Evolutionary conservation across 164 flowering plant genomes (phyloP), one percentile per base, ranked within the genome.

Genomic region (Macadamia integrifolia): DNA sequence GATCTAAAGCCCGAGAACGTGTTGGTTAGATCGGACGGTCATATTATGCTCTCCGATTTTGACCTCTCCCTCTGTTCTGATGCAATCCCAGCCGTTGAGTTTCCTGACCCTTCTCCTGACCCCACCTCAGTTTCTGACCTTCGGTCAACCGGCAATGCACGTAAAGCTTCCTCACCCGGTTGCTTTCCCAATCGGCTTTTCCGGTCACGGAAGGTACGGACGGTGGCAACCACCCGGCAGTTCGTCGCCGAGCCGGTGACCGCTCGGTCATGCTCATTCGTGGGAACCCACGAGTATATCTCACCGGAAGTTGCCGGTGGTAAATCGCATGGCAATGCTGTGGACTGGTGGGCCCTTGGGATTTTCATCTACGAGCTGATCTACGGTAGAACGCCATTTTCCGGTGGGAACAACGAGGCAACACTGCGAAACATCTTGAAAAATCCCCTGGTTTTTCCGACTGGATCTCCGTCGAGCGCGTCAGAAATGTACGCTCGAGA

Each of bases 331-430:
- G 95, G 97, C 1, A 93, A 80, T 66, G 91, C 93, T 10, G 97
- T 93, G 6, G 98, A 93, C 71, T 93, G 98, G 98, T 93, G 97
- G 98, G 87, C 98, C 50, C 67, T 89, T 0, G 98, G 97, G 28
- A 76, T 93, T 10, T 93, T 93, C 74, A 66, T 93, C 60, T 91
- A 89, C 85, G 98, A 93, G 74, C 72, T 93, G 79, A 77, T 93
- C 12, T 93, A 89, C 76, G 97, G 98, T 6, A 72, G 79, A 2
- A 93, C 98, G 0, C 98, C 98, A 0, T 93, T 93, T 52, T 78
- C 83, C 0, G 95, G 90, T 14, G 70, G 65, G 17, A 72, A 77
- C 7, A 91, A 91, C 62, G 87, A 82, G 59, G 72, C 65, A 17
- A 90, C 92, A 9, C 75, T 93, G 77, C 80, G 84, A 1, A 88